A percentile compares a stretch with the other conserved stretches of the same genome.
Evolutionary conservation across 139 green algal genomes (phyloP).

Genomic region (Tetradesmus obliquus): DNA sequence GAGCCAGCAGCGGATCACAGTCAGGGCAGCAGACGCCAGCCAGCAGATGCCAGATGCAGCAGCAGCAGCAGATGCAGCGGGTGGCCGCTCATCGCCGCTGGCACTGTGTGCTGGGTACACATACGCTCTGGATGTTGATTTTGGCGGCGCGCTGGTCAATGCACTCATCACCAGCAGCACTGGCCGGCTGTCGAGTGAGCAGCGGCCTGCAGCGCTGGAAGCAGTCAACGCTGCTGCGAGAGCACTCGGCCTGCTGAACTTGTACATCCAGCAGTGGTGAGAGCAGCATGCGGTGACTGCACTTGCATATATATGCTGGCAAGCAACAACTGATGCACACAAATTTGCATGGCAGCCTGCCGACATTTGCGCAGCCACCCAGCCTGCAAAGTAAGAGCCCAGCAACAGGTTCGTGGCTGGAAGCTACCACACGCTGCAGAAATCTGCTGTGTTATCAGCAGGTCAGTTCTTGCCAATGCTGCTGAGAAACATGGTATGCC

Average conservation of each 20-base stretch:
- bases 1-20: not conserved
- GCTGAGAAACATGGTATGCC: too few relatives aligned
- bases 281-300: not conserved
- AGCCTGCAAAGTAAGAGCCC: too few relatives aligned
- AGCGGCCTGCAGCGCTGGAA: not conserved
- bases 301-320: too few relatives aligned
- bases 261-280: slow-evolving; percentile 10
- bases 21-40: not conserved
- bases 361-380: too few relatives aligned
- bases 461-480: too few relatives aligned
- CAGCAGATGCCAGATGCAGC: not conserved
- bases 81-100: not conserved
- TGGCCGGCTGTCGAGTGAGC: not conserved
- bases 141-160: not conserved
- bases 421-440: too few relatives aligned
- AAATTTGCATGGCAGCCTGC: too few relatives aligned
- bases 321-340: too few relatives aligned
- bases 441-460: too few relatives aligned
- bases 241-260: not conserved
- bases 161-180: not conserved
- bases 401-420: too few relatives aligned
- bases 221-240: not conserved
- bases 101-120: not conserved
- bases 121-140: not conserved
- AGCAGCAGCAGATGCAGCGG: not conserved